Conservation (phyloP, 2,329 filamentous ascomycete species). For the Arthrobotrys pseudoclavata region DNA sequence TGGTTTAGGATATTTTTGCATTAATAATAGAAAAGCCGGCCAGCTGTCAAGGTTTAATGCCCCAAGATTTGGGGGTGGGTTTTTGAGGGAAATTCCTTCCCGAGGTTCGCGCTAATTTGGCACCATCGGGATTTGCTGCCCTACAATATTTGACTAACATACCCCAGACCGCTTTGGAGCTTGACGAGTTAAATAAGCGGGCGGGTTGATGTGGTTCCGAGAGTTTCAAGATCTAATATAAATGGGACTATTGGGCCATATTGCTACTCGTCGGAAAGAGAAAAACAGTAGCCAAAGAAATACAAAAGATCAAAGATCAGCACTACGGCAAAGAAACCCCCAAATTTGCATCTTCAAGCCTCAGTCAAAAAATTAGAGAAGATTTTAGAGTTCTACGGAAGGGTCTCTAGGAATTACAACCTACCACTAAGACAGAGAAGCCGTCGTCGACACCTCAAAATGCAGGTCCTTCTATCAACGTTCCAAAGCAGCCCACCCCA, state of each 20-base stretch:
- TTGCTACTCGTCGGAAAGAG: constrained; percentile 27
- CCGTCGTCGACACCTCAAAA: constrained; percentile 6
- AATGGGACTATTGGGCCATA: constrained; percentile 27
- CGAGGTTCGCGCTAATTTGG: constrained; percentile 22
- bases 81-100: constrained; percentile 24
- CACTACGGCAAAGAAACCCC: not conserved
- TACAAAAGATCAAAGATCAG: not conserved
- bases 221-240: constrained; percentile 25
- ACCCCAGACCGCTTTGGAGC: constrained; percentile 37
- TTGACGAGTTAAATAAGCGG: constrained; percentile 10
- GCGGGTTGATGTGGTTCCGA: constrained; percentile 15
- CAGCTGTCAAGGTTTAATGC: not conserved
- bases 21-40: constrained; percentile 6
- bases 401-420: not conserved
- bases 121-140: constrained; percentile 17
- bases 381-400: not conserved
- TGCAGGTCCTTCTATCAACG: constrained; percentile 31
- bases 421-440: not conserved
- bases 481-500: constrained; percentile 15
- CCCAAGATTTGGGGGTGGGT: not conserved
- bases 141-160: constrained; percentile 23
- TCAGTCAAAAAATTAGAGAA: not conserved
- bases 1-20: not conserved
- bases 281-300: constrained; percentile 7
- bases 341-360: not conserved